These are phyloP conservation scores for Nannochloropsis gaditana DNA, from an alignment of 108 stramenopile genomes.

Conservation along the genomic window DNA sequence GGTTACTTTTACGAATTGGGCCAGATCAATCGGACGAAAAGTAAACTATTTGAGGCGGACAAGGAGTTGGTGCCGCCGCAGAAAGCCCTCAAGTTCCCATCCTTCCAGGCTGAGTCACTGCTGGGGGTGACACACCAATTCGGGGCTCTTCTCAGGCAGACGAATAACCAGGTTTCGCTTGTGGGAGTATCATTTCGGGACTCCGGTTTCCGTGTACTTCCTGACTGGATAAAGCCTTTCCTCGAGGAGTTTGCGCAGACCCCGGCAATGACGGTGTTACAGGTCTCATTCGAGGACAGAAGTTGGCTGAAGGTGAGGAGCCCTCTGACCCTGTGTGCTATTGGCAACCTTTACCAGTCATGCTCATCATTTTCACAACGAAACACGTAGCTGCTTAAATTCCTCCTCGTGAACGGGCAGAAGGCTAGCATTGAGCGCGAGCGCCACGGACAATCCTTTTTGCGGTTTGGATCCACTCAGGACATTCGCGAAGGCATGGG, in stretches of 20 bases:
- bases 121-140: not conserved
- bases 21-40: not conserved
- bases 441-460: not conserved
- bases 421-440: not conserved
- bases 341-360: too few relatives aligned
- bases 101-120: not conserved
- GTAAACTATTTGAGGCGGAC: constrained; percentile 8
- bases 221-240: constrained; percentile 9
- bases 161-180: not conserved
- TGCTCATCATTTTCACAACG: too few relatives aligned
- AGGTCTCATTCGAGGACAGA: constrained; percentile 11
- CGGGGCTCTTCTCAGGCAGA: not conserved
- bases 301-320: not conserved
- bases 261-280: not conserved
- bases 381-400: not conserved
- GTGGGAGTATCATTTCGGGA: not conserved
- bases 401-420: not conserved
- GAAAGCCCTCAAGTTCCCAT: not conserved
- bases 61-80: not conserved
- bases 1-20: constrained; percentile 16
- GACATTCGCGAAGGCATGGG: constrained; percentile 1
- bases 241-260: not conserved
- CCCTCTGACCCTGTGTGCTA: too few relatives aligned
- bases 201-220: constrained; percentile 10
- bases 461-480: not conserved